Evolutionary conservation across 2,329 filamentous ascomycete genomes (phyloP).

Genomic region (Epichloe gansuensis): DNA sequence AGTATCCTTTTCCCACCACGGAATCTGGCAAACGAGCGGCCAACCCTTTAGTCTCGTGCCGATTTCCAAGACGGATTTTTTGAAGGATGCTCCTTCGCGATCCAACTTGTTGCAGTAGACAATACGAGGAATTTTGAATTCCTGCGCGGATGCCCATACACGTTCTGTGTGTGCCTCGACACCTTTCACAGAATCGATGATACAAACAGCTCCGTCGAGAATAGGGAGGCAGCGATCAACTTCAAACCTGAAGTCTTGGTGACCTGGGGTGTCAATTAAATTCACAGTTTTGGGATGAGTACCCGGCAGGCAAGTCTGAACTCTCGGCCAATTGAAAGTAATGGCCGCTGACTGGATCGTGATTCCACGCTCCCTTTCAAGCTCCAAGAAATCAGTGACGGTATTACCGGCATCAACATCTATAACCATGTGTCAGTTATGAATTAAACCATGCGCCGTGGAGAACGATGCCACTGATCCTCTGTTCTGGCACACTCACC

Average conservation of each 20-base stretch:
- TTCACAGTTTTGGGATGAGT: constrained; percentile 58
- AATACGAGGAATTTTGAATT: constrained; percentile 71
- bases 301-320: constrained; percentile 27
- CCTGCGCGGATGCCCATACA: constrained; percentile 83
- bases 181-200: constrained; percentile 81
- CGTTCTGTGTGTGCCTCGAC: constrained; percentile 96
- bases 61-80: constrained; percentile 76
- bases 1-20: constrained; percentile 76
- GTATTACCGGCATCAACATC: constrained; percentile 96
- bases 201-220: constrained; percentile 81
- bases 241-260: constrained; percentile 96
- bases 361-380: constrained; percentile 84
- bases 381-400: constrained; percentile 89
- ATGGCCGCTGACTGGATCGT: constrained; percentile 97
- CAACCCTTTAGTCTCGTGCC: constrained; percentile 66
- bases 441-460: not conserved
- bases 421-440: constrained; percentile 12
- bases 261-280: constrained; percentile 89
- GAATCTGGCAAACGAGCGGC: constrained; percentile 88
- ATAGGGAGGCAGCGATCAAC: constrained; percentile 82
- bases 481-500: constrained; percentile 25
- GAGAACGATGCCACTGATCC: not conserved
- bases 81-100: constrained; percentile 66
- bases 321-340: constrained; percentile 81
- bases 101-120: constrained; percentile 71